Evolutionary conservation across 768 basidiomycete genomes (phyloP).

Genomic region (Lyophyllum shimeji): DNA sequence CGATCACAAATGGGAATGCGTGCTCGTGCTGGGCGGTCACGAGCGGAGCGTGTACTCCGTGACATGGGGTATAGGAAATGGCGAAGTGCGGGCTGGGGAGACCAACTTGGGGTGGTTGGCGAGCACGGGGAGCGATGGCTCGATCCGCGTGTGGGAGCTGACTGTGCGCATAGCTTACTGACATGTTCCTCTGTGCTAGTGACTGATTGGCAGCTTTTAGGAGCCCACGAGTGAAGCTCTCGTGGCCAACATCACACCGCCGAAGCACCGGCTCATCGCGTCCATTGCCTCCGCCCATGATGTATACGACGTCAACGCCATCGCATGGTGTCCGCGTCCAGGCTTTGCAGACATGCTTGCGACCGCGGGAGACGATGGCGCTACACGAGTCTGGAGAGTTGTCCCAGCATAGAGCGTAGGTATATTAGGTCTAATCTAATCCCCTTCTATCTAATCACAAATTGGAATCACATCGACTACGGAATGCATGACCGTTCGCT

Average conservation of each 20-base stretch:
- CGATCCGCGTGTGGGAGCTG: conserved; percentile 79
- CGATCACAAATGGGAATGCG: conserved; percentile 54
- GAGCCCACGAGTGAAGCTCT: conserved; percentile 20
- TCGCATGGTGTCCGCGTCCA: conserved; percentile 77
- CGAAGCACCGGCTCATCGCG: conserved; percentile 53
- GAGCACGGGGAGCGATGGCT: conserved; percentile 84
- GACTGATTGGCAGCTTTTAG: conserved; percentile 16
- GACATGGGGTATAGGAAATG: conserved; percentile 60
- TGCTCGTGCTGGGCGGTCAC: conserved; percentile 60
- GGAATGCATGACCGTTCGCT: no score
- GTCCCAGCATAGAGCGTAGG: background rate
- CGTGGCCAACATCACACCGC: conserved; percentile 12
- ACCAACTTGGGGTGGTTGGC: conserved; percentile 79
- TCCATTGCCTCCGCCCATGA: conserved; percentile 69
- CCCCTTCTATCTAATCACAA: background rate
- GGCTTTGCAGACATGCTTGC: conserved; percentile 70
- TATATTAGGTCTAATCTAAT: conserved; percentile 11
- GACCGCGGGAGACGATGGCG: conserved; percentile 85
- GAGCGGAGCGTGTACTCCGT: conserved; percentile 80
- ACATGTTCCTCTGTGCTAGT: background rate
- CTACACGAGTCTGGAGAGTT: conserved; percentile 76
- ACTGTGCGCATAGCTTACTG: conserved; percentile 37
- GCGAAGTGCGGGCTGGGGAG: conserved; percentile 29
- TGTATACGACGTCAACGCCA: conserved; percentile 80
- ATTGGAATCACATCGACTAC: no score